Conservation (phyloP, 106 monocot genomes). For the Platanthera zijinensis region DNA sequence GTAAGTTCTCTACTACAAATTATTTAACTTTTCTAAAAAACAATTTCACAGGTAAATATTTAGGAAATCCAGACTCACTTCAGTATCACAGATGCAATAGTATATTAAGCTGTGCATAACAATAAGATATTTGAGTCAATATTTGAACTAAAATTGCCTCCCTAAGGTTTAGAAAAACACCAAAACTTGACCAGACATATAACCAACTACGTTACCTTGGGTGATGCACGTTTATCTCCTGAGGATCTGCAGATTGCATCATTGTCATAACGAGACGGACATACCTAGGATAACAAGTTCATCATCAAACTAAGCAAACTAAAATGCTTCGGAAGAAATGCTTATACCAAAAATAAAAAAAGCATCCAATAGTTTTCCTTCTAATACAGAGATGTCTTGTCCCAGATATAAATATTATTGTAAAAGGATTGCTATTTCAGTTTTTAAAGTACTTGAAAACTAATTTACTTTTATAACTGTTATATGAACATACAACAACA, state of each 20-base stretch:
- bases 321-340: not conserved
- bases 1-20: not conserved
- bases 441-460: no score
- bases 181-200: not conserved
- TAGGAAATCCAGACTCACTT: not conserved
- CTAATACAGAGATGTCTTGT: not conserved
- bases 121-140: not conserved
- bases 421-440: no score
- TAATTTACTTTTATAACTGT: no score
- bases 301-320: not conserved
- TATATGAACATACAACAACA: no score
- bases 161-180: not conserved
- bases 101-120: not conserved
- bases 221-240: slow-evolving; percentile 54
- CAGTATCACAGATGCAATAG: not conserved
- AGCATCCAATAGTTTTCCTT: not conserved
- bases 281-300: slow-evolving; percentile 39
- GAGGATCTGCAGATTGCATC: slow-evolving; percentile 33
- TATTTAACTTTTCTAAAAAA: not conserved
- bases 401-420: no score
- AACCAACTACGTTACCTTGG: slow-evolving; percentile 43
- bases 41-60: not conserved
- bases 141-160: not conserved
- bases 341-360: not conserved
- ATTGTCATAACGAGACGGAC: slow-evolving; percentile 79